Evolutionary conservation across 2,329 filamentous ascomycete genomes (phyloP), one percentile per base, ranked within the genome.

Genomic region (Diaporthe velutina): DNA sequence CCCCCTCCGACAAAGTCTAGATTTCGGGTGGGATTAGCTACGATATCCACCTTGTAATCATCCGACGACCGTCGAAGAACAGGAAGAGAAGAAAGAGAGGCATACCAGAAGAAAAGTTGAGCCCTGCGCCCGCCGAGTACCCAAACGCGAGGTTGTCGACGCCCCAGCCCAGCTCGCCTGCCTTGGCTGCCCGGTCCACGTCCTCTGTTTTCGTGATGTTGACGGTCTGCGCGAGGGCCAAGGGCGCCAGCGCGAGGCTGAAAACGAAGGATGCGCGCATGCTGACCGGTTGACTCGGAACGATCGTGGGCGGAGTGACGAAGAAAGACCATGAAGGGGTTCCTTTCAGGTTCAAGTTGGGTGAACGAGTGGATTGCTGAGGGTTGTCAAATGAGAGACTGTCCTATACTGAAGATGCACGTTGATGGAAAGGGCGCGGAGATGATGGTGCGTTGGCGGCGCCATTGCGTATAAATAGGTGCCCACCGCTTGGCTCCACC

Each of bases 111-210:
- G 54, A 50, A 19, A 72, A 72, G 35, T 72, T 72, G 17, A 72
- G 57, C 5, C 70, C 70, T 28, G 48, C 55, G 28, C 70, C 70
- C 17, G 70, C 70, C 8, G 57, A 64, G 35, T 72, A 72, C 5
- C 70, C 70, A 28, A 72, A 72, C 9, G 58, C 42, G 28, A 72
- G 70, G 17, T 50, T 61, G 12, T 38, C 45, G 0, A 58, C 70
- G 57, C 70, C 70, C 70, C 70, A 72, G 30, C 70, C 70, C 19
- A 72, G 33, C n/a, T 40, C 28, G 35, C 70, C 70, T 1, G 33
- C 45, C 45, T 61, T 61, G 19, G 33, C 15, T 35, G 19, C 70
- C 35, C 66, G 45, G 58, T 66, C 42, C 30, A 72, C 55, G 33
- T 52, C 33, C 28, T 72, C 48, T 9, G 42, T 54, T 22, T 40